These are phyloP conservation scores for Didymella sp. DNA, from an alignment of 2,329 filamentous ascomycete genomes.

Conservation along the genomic window DNA sequence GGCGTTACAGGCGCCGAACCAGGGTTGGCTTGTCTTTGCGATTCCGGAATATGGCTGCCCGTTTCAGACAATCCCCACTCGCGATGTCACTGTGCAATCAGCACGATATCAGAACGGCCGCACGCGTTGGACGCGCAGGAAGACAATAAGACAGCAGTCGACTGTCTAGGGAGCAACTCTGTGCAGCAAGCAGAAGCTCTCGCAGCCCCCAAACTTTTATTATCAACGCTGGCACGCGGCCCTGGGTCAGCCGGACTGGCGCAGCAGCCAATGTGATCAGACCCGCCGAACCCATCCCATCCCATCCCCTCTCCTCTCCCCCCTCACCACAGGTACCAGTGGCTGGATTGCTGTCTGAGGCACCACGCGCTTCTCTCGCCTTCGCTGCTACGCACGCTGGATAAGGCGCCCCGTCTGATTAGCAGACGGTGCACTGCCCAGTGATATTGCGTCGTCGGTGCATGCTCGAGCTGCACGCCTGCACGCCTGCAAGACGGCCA, in stretches of 20 bases:
- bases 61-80: slow-evolving; percentile 17
- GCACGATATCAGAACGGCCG: neutral
- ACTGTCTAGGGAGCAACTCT: neutral
- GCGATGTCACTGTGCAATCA: slow-evolving; percentile 15
- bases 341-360: slow-evolving; percentile 22
- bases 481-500: neutral
- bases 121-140: neutral
- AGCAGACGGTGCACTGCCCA: slow-evolving; percentile 11
- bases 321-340: slow-evolving; percentile 24
- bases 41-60: slow-evolving; percentile 7
- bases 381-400: slow-evolving; percentile 5
- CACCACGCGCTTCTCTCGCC: slow-evolving; percentile 22
- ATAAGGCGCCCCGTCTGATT: slow-evolving; percentile 13
- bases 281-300: neutral
- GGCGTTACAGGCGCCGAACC: slow-evolving; percentile 21
- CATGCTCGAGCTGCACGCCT: slow-evolving; percentile 18
- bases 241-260: slow-evolving; percentile 14
- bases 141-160: neutral
- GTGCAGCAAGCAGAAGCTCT: neutral
- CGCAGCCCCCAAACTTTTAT: slow-evolving; percentile 9
- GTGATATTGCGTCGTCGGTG: slow-evolving; percentile 4
- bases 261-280: slow-evolving; percentile 29
- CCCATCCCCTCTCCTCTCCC: neutral
- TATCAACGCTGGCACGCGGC: slow-evolving; percentile 10
- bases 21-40: slow-evolving; percentile 29